Conservation (phyloP, 495 filamentous ascomycete species). For the Oleoguttula mirabilis region DNA sequence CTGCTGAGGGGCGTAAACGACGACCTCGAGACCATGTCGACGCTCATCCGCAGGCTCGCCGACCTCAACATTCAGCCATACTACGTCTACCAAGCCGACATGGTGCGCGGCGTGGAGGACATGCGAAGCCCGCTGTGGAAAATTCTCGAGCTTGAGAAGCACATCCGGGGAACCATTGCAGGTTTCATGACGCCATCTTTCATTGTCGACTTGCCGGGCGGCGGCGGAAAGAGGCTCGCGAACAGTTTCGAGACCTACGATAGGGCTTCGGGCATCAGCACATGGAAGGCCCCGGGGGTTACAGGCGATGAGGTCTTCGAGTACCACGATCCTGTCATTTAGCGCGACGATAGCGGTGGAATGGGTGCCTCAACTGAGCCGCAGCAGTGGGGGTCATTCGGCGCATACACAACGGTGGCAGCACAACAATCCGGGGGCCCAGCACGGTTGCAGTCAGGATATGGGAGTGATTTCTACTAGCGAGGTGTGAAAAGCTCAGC, state of each 20-base stretch:
- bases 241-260: constrained; percentile 41
- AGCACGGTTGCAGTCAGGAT: too few species aligned
- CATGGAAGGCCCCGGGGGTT: constrained; percentile 42
- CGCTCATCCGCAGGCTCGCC: constrained; percentile 39
- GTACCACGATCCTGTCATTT: constrained; percentile 43
- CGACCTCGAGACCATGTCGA: constrained; percentile 38
- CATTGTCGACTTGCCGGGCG: constrained; percentile 49
- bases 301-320: constrained; percentile 38
- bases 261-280: constrained; percentile 36
- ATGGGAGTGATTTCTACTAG: too few species aligned
- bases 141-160: constrained; percentile 41
- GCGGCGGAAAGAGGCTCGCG: constrained; percentile 48
- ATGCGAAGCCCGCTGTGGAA: constrained; percentile 47
- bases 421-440: too few species aligned
- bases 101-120: constrained; percentile 45
- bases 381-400: too few species aligned
- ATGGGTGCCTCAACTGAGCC: too few species aligned
- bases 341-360: too few species aligned
- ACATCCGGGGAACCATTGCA: constrained; percentile 44
- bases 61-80: constrained; percentile 46
- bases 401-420: too few species aligned
- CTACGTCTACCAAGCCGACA: constrained; percentile 49
- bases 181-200: constrained; percentile 49
- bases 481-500: too few species aligned
- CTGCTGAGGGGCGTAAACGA: constrained; percentile 47